These are phyloP conservation scores for Teunomyces barrocoloradensis DNA, from an alignment of 805 yeast species.

Conservation along the genomic window DNA sequence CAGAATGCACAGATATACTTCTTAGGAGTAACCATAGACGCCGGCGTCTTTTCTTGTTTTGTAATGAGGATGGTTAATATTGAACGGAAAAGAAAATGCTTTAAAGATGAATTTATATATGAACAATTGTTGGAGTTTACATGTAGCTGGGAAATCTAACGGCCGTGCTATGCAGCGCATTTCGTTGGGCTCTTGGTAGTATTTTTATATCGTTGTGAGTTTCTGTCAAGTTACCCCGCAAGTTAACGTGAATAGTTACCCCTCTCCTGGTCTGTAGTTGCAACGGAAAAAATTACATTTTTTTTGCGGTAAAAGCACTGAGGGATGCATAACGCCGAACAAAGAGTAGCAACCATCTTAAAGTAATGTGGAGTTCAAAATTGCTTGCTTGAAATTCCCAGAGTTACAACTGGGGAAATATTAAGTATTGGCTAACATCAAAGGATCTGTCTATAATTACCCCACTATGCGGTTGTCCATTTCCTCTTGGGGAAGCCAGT, in stretches of 20 bases:
- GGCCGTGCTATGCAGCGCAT: background rate
- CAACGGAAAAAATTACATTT: constrained; percentile 1
- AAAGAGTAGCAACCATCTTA: background rate
- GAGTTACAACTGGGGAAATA: too few relatives aligned
- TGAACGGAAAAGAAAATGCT: background rate
- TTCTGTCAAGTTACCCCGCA: constrained; percentile 6
- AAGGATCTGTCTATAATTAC: constrained; percentile 3
- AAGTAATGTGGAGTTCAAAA: background rate
- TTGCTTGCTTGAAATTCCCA: background rate
- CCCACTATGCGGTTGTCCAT: background rate
- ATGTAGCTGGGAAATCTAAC: background rate
- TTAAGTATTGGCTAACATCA: background rate
- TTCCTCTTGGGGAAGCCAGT: background rate
- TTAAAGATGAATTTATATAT: background rate
- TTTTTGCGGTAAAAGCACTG: background rate
- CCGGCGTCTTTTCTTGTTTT: background rate
- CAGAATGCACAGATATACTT: constrained; percentile 78
- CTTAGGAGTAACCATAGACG: constrained; percentile 43
- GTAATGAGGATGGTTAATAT: background rate
- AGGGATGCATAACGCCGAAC: background rate
- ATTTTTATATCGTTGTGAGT: constrained; percentile 1
- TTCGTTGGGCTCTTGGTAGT: background rate
- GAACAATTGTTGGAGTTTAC: background rate
- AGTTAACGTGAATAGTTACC: constrained; percentile 5
- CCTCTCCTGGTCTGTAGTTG: constrained; percentile 3